These are phyloP conservation scores for Plantago major DNA, from an alignment of 257 asterid species.

Conservation along the genomic window DNA sequence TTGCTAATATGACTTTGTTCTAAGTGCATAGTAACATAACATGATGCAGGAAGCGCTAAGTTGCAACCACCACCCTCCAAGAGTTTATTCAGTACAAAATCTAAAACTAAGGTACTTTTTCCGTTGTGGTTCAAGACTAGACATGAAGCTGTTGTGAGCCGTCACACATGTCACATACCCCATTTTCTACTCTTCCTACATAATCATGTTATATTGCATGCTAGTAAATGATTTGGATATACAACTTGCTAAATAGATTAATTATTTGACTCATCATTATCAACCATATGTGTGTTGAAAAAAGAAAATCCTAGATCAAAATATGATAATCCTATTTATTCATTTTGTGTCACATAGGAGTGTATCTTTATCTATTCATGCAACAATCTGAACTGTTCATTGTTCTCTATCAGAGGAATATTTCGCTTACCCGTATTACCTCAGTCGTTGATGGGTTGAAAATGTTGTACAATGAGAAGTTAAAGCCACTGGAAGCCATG, in stretches of 20 bases:
- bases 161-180: too few species aligned
- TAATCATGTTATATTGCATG: not conserved
- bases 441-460: slow-evolving; percentile 86
- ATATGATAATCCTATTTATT: too few species aligned
- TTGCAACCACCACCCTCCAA: slow-evolving; percentile 30
- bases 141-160: not conserved
- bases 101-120: slow-evolving; percentile 58
- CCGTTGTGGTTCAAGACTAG: not conserved
- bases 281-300: too few species aligned
- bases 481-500: slow-evolving; percentile 80
- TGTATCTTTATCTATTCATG: slow-evolving; percentile 3
- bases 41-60: slow-evolving; percentile 43
- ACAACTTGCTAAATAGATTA: slow-evolving; percentile 3
- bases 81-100: slow-evolving; percentile 42
- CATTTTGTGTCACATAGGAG: too few species aligned
- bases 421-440: slow-evolving; percentile 56
- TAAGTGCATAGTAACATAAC: slow-evolving; percentile 7
- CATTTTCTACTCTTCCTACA: too few species aligned
- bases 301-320: too few species aligned
- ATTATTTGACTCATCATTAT: not conserved
- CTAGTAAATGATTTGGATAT: not conserved
- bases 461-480: slow-evolving; percentile 67
- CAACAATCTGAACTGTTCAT: slow-evolving; percentile 21
- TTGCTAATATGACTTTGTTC: slow-evolving; percentile 8
- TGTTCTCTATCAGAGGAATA: slow-evolving; percentile 37